Evolutionary conservation across 2,329 filamentous ascomycete species (phyloP), one percentile per base, ranked within the genome.

Genomic region (Tolypocladium tropicale): DNA sequence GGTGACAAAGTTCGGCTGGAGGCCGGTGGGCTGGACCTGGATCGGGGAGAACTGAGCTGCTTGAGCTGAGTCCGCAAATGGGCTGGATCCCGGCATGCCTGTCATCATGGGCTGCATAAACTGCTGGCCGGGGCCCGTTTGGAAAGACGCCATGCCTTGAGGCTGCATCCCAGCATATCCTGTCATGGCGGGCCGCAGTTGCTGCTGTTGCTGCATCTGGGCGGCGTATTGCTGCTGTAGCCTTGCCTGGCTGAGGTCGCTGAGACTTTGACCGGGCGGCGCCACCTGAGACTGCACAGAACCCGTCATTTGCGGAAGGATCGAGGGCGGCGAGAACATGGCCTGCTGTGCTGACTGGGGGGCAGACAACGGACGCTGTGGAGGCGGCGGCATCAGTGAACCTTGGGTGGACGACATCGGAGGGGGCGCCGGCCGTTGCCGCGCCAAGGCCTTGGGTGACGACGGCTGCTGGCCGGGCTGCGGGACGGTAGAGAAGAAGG

Each of bases 301-400:
- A 10, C 93, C 91, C 6, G 94, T 96, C 70, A 92, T 82, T 68
- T 96, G 93, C 54, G 90, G 85, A 68, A 92, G 86, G 62, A 96
- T 73, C 18, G 89, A 85, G 53, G 89, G 84, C 21, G 87, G 82
- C 9, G 81, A 81, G 68, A 95, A 94, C 5, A 78, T 80, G 69
- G 80, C 91, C 50, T 84, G 84, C 66, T 88, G 87, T 53, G 83
- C 86, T 55, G 90, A 88, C 68, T 90, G 88, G 30, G 94, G 93
- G 41, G 94, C 93, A 43, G 93, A 96, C 14, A 94, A 79, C 9
- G 94, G 88, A 58, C 94, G 82, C 54, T 85, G 82, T 12, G 91
- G 90, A 21, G 89, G 77, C 30, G 83, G 90, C 9, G 91, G 90
- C 59, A 92, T 82, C 39, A 95, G 76, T 21, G 83, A 82, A 41